phyloP scores from a whole-genome alignment of 768 basidiomycete species.

The Russula ochroleuca region DNA sequence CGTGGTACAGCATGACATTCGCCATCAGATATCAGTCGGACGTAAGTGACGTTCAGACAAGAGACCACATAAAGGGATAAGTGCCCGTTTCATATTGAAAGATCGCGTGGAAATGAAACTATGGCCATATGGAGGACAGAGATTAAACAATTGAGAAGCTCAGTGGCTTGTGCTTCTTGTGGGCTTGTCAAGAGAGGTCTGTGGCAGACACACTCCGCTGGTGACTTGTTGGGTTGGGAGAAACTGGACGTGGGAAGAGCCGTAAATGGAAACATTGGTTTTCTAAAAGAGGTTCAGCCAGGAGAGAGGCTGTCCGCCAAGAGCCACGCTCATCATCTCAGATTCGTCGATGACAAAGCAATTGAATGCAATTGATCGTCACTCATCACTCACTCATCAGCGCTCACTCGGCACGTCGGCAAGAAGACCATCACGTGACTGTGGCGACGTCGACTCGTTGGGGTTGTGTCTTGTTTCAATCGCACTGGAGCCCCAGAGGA shows the following conservation, averaged over 20 bases:
- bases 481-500: neutral
- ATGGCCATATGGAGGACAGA: neutral
- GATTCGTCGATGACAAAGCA: neutral
- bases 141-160: neutral
- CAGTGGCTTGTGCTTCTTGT: neutral
- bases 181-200: neutral
- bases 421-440: neutral
- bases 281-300: slow-evolving; percentile 5
- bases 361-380: neutral
- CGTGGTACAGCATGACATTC: slow-evolving; percentile 2
- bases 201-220: neutral
- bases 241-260: slow-evolving; percentile 9
- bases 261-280: slow-evolving; percentile 20
- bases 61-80: neutral
- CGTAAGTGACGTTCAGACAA: slow-evolving; percentile 8
- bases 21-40: slow-evolving; percentile 3
- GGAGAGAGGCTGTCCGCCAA: slow-evolving; percentile 1
- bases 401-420: neutral
- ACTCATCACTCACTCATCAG: too few relatives aligned
- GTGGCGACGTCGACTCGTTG: too few relatives aligned
- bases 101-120: slow-evolving; percentile 3
- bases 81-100: slow-evolving; percentile 5
- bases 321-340: neutral
- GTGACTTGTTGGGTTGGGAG: neutral
- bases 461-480: neutral